Evolutionary conservation across 352 stramenopile species (phyloP).

Genomic region (Phytophthora litchii): DNA sequence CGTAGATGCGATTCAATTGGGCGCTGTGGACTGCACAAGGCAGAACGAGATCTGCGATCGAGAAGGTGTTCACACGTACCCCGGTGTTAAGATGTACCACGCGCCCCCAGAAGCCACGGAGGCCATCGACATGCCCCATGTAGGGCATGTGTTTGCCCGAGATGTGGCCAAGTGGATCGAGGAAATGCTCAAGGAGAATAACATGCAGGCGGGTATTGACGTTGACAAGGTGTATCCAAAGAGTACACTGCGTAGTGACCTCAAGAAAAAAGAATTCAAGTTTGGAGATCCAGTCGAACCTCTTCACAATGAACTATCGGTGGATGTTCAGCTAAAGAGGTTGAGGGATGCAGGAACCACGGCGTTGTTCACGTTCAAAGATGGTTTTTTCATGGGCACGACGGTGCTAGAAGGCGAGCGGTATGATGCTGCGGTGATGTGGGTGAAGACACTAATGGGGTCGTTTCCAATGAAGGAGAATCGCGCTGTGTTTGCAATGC

Average conservation of each 20-base stretch:
- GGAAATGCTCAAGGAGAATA: slow-evolving; percentile 49
- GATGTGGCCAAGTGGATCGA: slow-evolving; percentile 74
- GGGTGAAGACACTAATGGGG: slow-evolving; percentile 53
- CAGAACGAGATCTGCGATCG: slow-evolving; percentile 53
- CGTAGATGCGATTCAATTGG: slow-evolving; percentile 52
- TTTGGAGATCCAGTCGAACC: slow-evolving; percentile 51
- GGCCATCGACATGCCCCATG: slow-evolving; percentile 42
- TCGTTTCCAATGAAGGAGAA: slow-evolving; percentile 74
- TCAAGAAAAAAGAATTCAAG: slow-evolving; percentile 45
- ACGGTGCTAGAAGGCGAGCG: slow-evolving; percentile 54
- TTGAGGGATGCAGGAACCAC: slow-evolving; percentile 67
- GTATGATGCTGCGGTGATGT: slow-evolving; percentile 63
- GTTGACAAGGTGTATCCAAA: slow-evolving; percentile 51
- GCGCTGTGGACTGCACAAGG: slow-evolving; percentile 73
- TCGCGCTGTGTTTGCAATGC: slow-evolving; percentile 46
- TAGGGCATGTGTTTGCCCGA: slow-evolving; percentile 24
- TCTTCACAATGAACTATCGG: slow-evolving; percentile 25
- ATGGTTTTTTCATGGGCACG: slow-evolving; percentile 70
- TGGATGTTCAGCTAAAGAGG: slow-evolving; percentile 57
- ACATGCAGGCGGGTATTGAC: slow-evolving; percentile 55
- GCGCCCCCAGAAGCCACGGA: slow-evolving; percentile 39
- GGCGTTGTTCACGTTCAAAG: slow-evolving; percentile 67
- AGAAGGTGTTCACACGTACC: slow-evolving; percentile 68
- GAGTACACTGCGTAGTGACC: slow-evolving; percentile 30
- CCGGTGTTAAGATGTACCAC: slow-evolving; percentile 70